Evolutionary conservation across 2,329 filamentous ascomycete genomes (phyloP), one percentile per base, ranked within the genome.

Genomic region (Fusarium nisikadoi): DNA sequence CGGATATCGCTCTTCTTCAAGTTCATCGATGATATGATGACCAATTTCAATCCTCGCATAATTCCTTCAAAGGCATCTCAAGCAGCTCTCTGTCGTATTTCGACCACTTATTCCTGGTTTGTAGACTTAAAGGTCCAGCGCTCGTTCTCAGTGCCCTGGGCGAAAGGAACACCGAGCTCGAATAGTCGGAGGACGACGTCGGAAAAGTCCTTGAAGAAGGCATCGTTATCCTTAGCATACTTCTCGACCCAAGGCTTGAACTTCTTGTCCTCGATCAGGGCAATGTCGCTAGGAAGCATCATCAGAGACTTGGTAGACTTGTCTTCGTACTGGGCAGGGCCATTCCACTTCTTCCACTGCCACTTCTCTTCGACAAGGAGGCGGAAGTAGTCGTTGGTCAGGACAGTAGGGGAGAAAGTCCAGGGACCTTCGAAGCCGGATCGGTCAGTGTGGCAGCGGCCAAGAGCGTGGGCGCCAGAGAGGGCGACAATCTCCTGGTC

Each of bases 401-500:
- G 82, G 65, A 96, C 91, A 47, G 94, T 97, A 35, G 94, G 94
- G 62, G 92, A 94, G 87, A 96, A 96, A 75, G 93, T 94, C 94
- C 94, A 97, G 60, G 94, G 94, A 3, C 96, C 96, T 4, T 92
- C 89, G 83, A 90, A 98, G 71, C 95, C 95, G 72, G 91, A 94
- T 80, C 95, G 94, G 84, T 96, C 92, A 13, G 91, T 87, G 87
- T 98, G 96, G 86, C 93, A 97, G 75, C 95, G 93, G 71, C 95
- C 95, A 41, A 97, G 89, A 58, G 94, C 93, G 85, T 97, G 94
- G 53, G 93, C 94, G 75, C 94, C 94, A 29, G 88, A 87, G 58
- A 98, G 89, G 35, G 95, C 96, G 49, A 98, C 95, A 80, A 98
- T 98, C 84, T 98, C 95, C 79, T 93, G 93, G 85, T 99, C 95